Conservation (phyloP, 2,329 filamentous ascomycete genomes). For the Ceratocystis ficicola region DNA sequence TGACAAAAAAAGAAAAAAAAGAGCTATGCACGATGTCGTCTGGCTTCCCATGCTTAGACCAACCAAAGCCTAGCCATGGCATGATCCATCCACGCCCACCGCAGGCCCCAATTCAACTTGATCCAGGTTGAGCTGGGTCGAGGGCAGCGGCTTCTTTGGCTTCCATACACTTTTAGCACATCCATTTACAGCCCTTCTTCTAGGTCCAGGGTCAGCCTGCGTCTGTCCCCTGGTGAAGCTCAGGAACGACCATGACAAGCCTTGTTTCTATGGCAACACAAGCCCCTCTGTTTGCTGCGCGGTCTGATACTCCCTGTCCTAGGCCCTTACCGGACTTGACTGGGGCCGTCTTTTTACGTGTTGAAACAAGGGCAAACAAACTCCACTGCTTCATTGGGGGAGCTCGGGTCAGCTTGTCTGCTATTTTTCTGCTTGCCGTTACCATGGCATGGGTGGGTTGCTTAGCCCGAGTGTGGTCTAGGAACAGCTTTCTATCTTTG, state of each 20-base stretch:
- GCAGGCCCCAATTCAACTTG: background rate
- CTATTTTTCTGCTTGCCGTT: conserved; percentile 16
- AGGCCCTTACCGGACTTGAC: conserved; percentile 13
- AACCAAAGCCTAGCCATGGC: background rate
- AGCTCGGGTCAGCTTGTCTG: conserved; percentile 18
- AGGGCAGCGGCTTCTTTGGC: background rate
- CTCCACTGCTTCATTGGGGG: conserved; percentile 4
- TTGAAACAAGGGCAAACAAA: conserved; percentile 21
- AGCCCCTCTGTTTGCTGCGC: conserved; percentile 18
- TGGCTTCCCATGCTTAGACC: background rate
- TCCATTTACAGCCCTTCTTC: background rate
- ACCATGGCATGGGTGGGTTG: conserved; percentile 17
- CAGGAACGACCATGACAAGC: background rate
- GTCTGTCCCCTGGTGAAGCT: conserved; percentile 8
- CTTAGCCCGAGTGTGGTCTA: background rate
- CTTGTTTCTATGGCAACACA: conserved; percentile 17
- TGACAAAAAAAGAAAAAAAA: background rate
- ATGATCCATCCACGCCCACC: conserved; percentile 6
- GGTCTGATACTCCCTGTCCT: conserved; percentile 15
- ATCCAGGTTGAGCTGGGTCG: no score
- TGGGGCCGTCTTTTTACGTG: conserved; percentile 14
- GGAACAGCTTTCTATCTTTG: conserved; percentile 2
- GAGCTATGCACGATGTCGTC: background rate
- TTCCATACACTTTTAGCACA: background rate
- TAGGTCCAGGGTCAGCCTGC: conserved; percentile 2